Percentiles rank a stretch among this genome's conserved stretches.
phyloP scores from a whole-genome alignment of 805 yeast species.

The Komagataella populi region DNA sequence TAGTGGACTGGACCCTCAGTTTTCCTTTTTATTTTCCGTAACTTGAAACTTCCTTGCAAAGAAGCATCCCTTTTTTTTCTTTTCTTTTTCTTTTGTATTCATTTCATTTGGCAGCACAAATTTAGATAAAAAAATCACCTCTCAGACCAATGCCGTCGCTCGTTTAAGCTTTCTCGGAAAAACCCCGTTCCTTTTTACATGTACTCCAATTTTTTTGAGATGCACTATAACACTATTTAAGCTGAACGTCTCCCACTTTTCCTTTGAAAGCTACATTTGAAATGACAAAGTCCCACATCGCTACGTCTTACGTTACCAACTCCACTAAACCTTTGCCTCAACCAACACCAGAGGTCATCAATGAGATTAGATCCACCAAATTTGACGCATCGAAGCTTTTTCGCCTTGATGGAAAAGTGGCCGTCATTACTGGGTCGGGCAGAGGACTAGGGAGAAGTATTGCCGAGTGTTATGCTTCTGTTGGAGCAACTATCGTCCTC shows the following conservation, averaged over 20 bases:
- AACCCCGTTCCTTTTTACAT: background rate
- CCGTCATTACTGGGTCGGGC: constrained; percentile 27
- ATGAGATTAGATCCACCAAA: background rate
- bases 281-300: constrained; percentile 1
- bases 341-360: constrained; percentile 35
- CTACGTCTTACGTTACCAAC: constrained; percentile 6
- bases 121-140: background rate
- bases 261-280: no score
- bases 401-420: constrained; percentile 27
- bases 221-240: no score
- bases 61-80: background rate
- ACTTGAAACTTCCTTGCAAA: no score
- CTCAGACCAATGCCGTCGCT: background rate
- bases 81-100: background rate
- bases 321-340: constrained; percentile 25
- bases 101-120: no score
- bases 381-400: constrained; percentile 13
- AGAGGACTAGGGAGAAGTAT: constrained; percentile 26
- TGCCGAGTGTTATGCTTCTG: constrained; percentile 28
- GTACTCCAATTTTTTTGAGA: background rate
- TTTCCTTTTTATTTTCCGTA: background rate
- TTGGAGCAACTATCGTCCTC: constrained; percentile 28
- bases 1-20: background rate
- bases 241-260: background rate
- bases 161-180: background rate